These are phyloP conservation scores for Microsporum ferrugineum DNA, from an alignment of 2,329 filamentous ascomycete species.

Conservation along the genomic window DNA sequence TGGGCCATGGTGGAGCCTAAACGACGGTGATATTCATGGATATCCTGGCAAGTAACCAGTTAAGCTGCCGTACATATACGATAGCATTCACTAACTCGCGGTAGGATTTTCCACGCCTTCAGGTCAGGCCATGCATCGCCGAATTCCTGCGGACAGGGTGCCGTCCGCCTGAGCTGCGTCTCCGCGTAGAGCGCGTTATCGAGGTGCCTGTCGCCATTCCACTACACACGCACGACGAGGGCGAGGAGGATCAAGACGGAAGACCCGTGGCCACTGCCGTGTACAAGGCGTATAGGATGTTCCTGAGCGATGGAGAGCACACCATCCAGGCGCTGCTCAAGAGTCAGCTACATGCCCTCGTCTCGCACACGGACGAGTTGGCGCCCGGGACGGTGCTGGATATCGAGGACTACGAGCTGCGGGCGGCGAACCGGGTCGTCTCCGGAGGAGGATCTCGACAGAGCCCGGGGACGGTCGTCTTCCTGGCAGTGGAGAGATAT, in stretches of 20 bases:
- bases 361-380: constrained; percentile 9
- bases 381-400: constrained; percentile 15
- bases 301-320: constrained; percentile 21
- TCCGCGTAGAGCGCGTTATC: constrained; percentile 21
- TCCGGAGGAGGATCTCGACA: not conserved
- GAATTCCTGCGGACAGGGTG: constrained; percentile 22
- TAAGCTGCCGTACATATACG: not conserved
- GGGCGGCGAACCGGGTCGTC: constrained; percentile 10
- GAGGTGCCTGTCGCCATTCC: constrained; percentile 9
- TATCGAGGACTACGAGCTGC: constrained; percentile 17
- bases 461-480: constrained; percentile 14
- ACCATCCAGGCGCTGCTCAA: constrained; percentile 21
- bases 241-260: not conserved
- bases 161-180: constrained; percentile 17
- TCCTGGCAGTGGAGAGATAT: constrained; percentile 19
- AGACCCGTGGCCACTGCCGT: not conserved
- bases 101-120: not conserved
- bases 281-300: constrained; percentile 12
- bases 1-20: too few species aligned
- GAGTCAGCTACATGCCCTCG: constrained; percentile 14
- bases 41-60: not conserved
- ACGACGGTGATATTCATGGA: not conserved
- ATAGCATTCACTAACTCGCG: not conserved
- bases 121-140: constrained; percentile 19
- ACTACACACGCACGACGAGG: not conserved